Percentiles rank a stretch among this genome's conserved stretches.
Evolutionary conservation across 75 land plant species (phyloP).

Genomic region (Ceratopteris richardii): DNA sequence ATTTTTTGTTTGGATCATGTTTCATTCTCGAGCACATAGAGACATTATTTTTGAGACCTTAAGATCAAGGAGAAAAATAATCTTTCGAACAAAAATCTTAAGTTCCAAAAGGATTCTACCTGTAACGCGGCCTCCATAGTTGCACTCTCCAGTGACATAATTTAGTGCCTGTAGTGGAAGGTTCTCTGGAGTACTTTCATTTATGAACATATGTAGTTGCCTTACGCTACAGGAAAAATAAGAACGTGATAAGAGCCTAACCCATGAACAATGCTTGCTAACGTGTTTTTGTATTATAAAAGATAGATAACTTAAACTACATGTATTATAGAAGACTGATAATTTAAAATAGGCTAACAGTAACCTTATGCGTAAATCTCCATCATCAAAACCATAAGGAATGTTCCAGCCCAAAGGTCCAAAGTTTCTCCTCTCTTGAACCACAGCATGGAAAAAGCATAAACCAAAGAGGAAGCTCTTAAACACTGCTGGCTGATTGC

Average conservation of each 20-base stretch:
- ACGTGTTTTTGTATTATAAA: not conserved
- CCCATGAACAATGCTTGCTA: not conserved
- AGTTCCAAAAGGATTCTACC: slow-evolving; percentile 8
- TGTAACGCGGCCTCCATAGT: slow-evolving; percentile 41
- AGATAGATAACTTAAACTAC: no score
- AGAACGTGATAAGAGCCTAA: not conserved
- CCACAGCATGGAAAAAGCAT: slow-evolving; percentile 35
- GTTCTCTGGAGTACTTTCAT: slow-evolving; percentile 22
- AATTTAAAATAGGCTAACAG: no score
- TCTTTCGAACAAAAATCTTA: not conserved
- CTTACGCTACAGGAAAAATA: slow-evolving; percentile 16
- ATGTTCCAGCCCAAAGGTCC: slow-evolving; percentile 46
- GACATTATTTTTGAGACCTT: not conserved
- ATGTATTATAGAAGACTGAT: no score
- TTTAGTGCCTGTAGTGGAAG: slow-evolving; percentile 35
- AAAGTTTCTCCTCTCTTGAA: slow-evolving; percentile 33
- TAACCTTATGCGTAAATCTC: slow-evolving; percentile 35
- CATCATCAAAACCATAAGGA: slow-evolving; percentile 45
- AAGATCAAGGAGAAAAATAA: not conserved
- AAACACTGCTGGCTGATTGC: slow-evolving; percentile 23
- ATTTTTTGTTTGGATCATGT: not conserved
- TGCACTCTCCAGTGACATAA: slow-evolving; percentile 39
- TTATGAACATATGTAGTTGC: slow-evolving; percentile 38
- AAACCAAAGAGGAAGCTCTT: slow-evolving; percentile 34
- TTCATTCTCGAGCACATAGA: not conserved